phyloP scores from a whole-genome alignment of 176 grass and related monocot species.

The maize (Zea mays) region Zm-B73-REFERENCE-NAM-5.0 NC_050101.1:172227501-172228000 shows the following conservation, averaged over 20 bases:
- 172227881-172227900: background rate
- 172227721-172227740: background rate
- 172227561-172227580: background rate
- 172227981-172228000: conserved; percentile 85
- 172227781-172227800: conserved; percentile 16
- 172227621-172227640: background rate
- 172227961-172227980: conserved; percentile 82
- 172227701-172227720: conserved; percentile 17
- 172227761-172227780: background rate
- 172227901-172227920: conserved; percentile 16
- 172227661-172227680: conserved; percentile 11
- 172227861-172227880: background rate
- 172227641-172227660: background rate
- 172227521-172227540: background rate
- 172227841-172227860: background rate
- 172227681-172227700: conserved; percentile 4
- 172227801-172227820: background rate
- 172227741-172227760: background rate
- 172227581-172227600: too few relatives aligned
- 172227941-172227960: conserved; percentile 89
- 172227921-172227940: conserved; percentile 25
- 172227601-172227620: background rate
- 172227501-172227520: background rate
- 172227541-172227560: conserved; percentile 23
- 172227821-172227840: background rate